Evolutionary conservation across 257 asterid genomes (phyloP), one percentile per base, ranked within the genome.

Genomic region (Scutellaria galericulata): DNA sequence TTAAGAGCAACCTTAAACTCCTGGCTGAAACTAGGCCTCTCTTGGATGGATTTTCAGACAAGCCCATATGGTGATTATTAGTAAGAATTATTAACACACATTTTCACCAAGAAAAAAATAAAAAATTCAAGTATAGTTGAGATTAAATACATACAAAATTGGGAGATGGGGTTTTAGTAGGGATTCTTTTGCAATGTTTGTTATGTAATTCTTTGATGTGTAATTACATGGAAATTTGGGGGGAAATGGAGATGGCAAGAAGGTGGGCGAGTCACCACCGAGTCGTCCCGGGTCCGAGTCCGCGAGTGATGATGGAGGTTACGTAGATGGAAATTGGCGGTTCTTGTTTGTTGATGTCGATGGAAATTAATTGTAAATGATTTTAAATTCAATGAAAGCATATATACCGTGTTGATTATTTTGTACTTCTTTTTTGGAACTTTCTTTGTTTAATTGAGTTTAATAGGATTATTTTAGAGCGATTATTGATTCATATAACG

Each of bases 11-110:
- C 68, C 76, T 85, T 2, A 86, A 85, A 9, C 74, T 77, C 1
- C 77, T 87, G 86, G 82, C 88, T 18, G 96, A 89, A 31, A 82
- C 96, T 0, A 66, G 87, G 7, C 85, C 96, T 0, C 86, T 89
- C 2, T 58, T 89, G 78, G 80, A 87, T 54, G 82, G 85, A 18
- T 76, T 65, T 61, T 72, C 82, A 7, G 82, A 79, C 58, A 69
- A 70, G 31, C 59, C 80, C 41, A 54, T 73, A 56, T 79, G 84
- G 80, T 83, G 71, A 82, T 31, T 31, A 31, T 2, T 31, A 31
- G 31, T 7, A 31, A 7, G 0, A 46, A 27, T 9, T 11, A 18
- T 8, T 4, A 20, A 18, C 10, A 5, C 7, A 1, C 35, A 31
- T 31, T 31, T 31, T 31, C 35, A 1, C 31, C 10, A 7, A 37